A percentile compares a stretch with the other conserved stretches of the same genome.
These are phyloP conservation scores for Claviceps arundinis DNA, from an alignment of 2,329 filamentous ascomycete genomes.

Conservation along the genomic window DNA sequence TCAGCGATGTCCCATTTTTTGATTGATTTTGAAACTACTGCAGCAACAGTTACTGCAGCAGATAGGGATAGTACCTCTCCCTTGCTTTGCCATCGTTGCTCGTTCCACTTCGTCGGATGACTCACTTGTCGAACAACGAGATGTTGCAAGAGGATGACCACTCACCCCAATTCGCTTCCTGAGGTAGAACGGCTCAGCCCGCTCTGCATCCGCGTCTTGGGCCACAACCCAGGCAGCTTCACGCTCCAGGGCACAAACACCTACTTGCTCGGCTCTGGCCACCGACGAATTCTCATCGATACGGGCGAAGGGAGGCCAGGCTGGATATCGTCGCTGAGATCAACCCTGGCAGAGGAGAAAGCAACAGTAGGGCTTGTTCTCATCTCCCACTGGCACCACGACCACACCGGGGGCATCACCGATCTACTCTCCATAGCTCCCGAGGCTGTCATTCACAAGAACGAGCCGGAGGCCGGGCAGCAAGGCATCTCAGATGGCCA, in stretches of 20 bases:
- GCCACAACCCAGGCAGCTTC: conserved; percentile 80
- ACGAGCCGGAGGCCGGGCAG: conserved; percentile 41
- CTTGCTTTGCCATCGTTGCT: no score
- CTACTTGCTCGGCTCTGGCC: conserved; percentile 73
- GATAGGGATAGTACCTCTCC: no score
- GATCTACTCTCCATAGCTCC: conserved; percentile 56
- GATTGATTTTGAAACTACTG: no score
- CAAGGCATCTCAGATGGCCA: conserved; percentile 34
- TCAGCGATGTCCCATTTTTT: no score
- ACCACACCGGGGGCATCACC: conserved; percentile 66
- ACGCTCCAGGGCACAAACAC: conserved; percentile 78
- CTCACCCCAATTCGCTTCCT: conserved; percentile 45
- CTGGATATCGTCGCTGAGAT: conserved; percentile 57
- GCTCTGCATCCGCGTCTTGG: conserved; percentile 69
- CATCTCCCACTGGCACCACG: conserved; percentile 84
- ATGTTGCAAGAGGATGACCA: conserved; percentile 1
- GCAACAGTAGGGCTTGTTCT: conserved; percentile 57
- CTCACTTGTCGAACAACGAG: not conserved
- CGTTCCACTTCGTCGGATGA: not conserved
- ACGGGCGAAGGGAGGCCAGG: conserved; percentile 69
- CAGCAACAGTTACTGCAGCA: no score
- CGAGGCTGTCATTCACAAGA: conserved; percentile 50
- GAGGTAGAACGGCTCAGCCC: conserved; percentile 68
- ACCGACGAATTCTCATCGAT: conserved; percentile 67
- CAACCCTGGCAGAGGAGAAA: conserved; percentile 52